These are phyloP conservation scores for Dactylella cylindrospora DNA, from an alignment of 2,329 filamentous ascomycete genomes.

Conservation along the genomic window DNA sequence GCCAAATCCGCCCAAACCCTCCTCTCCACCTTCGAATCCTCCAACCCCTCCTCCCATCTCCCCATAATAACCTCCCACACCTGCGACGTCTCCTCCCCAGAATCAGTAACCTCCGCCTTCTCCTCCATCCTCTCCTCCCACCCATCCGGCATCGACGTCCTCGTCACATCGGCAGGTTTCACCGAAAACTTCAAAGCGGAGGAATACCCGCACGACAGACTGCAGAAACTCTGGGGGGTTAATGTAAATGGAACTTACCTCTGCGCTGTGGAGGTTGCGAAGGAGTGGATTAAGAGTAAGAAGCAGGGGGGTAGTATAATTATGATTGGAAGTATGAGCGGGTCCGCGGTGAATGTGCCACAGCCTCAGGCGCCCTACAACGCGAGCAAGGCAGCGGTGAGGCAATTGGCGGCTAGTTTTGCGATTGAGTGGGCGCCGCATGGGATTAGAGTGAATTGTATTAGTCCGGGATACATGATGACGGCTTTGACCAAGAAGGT, in stretches of 20 bases:
- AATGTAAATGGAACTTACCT: slow-evolving; percentile 92
- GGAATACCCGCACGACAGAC: slow-evolving; percentile 81
- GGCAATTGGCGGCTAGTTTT: slow-evolving; percentile 81
- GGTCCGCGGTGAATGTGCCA: slow-evolving; percentile 88
- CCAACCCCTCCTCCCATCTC: slow-evolving; percentile 64
- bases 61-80: slow-evolving; percentile 89
- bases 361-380: slow-evolving; percentile 70
- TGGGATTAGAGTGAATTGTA: slow-evolving; percentile 90
- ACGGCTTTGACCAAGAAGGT: slow-evolving; percentile 66
- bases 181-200: slow-evolving; percentile 88
- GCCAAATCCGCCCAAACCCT: slow-evolving; percentile 72
- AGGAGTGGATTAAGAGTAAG: slow-evolving; percentile 76
- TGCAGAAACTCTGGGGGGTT: slow-evolving; percentile 91
- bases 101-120: slow-evolving; percentile 74
- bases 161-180: slow-evolving; percentile 95
- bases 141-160: slow-evolving; percentile 72
- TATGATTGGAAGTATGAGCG: slow-evolving; percentile 94
- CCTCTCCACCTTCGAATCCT: slow-evolving; percentile 79
- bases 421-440: slow-evolving; percentile 91
- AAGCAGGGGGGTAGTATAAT: slow-evolving; percentile 81
- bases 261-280: slow-evolving; percentile 79
- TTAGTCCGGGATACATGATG: slow-evolving; percentile 94
- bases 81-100: slow-evolving; percentile 78
- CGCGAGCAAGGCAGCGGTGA: slow-evolving; percentile 84
- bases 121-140: slow-evolving; percentile 55